Evolutionary conservation across 2,329 filamentous ascomycete species (phyloP), one percentile per base, ranked within the genome.

Genomic region (Curvularia spicifera): DNA sequence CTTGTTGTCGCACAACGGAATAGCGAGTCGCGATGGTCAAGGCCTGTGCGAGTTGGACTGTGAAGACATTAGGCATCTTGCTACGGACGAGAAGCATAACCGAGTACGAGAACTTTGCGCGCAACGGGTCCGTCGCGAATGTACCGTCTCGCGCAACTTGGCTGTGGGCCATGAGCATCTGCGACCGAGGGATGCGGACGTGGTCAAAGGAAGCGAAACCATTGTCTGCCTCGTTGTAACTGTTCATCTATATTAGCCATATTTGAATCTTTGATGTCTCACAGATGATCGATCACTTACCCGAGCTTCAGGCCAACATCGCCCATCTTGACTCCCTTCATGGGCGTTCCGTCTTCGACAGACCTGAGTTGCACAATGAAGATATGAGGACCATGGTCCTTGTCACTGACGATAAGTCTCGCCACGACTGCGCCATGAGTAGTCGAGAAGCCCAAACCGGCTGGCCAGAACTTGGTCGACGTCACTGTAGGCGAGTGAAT

Each of bases 11-110:
- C 10, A 84, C 76, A 2, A 77, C 76, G 0, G 78, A 76, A 58
- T 84, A 84, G 39, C 82, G 73, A 0, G 82, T 78, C 3, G 82
- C 82, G 3, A 84, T 78, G 0, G 82, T 84, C 3, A 82, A 78
- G 10, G 82, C 81, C 51, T 82, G 73, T 1, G 82, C 81, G 9
- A 84, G 78, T n/a, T 82, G 77, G 20, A 83, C 71, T 7, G 80
- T 69, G 3, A 81, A 80, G 53, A 81, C 77, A 65, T 74, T 74
- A 18, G 78, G 71, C 59, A 80, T 79, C 31, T 61, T 69, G 1
- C 78, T 74, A 20, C 81, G 77, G 7, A 82, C 79, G 37, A 74
- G 77, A 1, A 81, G 80, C 55, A 83, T 63, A 20, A 79, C 80
- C 0, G 80, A 81, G 61, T 83, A 83, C 0, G 81, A 78, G 1